phyloP scores from a whole-genome alignment of 108 stramenopile species.

The Epipyxis sp. region DNA sequence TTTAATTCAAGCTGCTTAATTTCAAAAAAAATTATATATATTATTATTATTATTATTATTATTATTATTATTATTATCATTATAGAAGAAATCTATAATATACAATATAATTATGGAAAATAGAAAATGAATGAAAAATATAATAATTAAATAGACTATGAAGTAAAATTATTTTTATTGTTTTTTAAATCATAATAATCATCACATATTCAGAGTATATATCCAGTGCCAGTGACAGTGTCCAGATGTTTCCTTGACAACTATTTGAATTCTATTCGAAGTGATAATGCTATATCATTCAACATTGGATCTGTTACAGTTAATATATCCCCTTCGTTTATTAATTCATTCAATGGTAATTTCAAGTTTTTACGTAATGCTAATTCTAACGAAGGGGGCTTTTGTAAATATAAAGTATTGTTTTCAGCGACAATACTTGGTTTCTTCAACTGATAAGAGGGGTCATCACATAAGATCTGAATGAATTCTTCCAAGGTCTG shows the following conservation, averaged over 20 bases:
- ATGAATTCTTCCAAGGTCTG: constrained; percentile 71
- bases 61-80: no score
- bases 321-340: constrained; percentile 76
- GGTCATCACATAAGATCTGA: constrained; percentile 61
- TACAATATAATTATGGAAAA: no score
- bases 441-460: constrained; percentile 71
- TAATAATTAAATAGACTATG: not conserved
- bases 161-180: not conserved
- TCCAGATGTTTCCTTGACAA: not conserved
- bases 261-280: not conserved
- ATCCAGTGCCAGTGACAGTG: not conserved
- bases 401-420: constrained; percentile 85
- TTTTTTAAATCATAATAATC: not conserved
- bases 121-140: no score
- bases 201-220: not conserved
- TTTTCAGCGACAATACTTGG: constrained; percentile 71
- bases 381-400: constrained; percentile 74
- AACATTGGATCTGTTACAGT: constrained; percentile 77
- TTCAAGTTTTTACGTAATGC: constrained; percentile 78
- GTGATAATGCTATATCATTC: not conserved
- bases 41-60: no score
- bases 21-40: no score
- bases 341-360: constrained; percentile 72
- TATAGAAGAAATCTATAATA: no score
- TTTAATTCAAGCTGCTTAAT: no score